Evolutionary conservation across 1,139 yeast species (phyloP), one percentile per base, ranked within the genome.

Genomic region (Geotrichum carabidarum): DNA sequence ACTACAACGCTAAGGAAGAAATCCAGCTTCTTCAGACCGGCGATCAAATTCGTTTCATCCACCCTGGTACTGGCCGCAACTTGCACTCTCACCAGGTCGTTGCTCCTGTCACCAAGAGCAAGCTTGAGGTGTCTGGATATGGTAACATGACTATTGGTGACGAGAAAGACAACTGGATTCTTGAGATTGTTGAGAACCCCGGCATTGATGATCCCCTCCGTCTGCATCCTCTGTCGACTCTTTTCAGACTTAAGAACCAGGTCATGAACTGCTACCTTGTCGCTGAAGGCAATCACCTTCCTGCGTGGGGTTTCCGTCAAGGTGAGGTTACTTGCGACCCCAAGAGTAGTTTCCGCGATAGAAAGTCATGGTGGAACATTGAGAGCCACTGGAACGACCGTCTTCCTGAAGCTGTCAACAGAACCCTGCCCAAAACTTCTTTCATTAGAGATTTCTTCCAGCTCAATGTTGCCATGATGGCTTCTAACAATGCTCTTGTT

Each of bases 281-380:
- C 59, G 91, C 90, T 54, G 79, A 94, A 48, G 96, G 96, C 59
- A 74, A 75, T 63, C 71, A 78, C 52, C 79, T 90, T 63, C 99
- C 99, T 46, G 90, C 83, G 55, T 94, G 99, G 99, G 99, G 99
- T 60, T 94, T 89, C 81, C 84, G 94, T 73, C 99, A 94, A 76
- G 93, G 95, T 65, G 99, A 94, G 75, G 94, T 93, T 61, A 85
- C 84, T 5, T 94, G 99, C 74, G 76, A 82, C 68, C 84, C 82
- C 63, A 78, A 78, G 64, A 86, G 95, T 48, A 83, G 86, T 70
- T 77, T 72, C 56, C 85, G 94, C 70, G 98, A 94, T 72, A 89
- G 88, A 76, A 80, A 94, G 74, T 89, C 97, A 34, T 93, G 97
- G 97, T 94, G 99, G 98, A 93, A 91, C 72, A 78, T 94, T 67